Percentiles rank a stretch among this genome's conserved stretches.
Evolutionary conservation across 148 eudicot genomes (phyloP).

Genomic region (Rhododendron henanense): DNA sequence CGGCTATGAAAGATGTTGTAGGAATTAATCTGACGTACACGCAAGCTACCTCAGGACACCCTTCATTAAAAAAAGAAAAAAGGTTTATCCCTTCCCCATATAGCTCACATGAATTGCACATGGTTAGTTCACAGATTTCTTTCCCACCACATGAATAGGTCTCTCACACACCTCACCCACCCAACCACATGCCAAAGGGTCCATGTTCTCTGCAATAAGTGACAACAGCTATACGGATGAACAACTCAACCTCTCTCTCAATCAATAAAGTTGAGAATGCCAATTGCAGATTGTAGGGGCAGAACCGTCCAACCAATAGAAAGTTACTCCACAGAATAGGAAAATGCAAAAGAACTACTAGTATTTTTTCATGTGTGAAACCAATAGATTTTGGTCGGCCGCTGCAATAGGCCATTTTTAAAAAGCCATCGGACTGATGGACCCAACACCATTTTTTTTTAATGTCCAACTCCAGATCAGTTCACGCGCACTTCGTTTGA

Average conservation of each 20-base stretch:
- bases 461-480: too few relatives aligned
- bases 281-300: background rate
- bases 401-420: background rate
- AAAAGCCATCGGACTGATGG: background rate
- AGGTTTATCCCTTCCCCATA: background rate
- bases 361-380: background rate
- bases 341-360: background rate
- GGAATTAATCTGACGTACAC: too few relatives aligned
- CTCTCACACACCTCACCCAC: background rate
- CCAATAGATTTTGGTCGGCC: background rate
- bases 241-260: background rate
- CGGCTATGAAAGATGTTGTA: too few relatives aligned
- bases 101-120: background rate
- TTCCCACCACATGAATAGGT: background rate
- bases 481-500: background rate
- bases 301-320: background rate
- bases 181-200: background rate
- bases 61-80: background rate
- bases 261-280: background rate
- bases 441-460: background rate
- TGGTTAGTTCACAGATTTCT: background rate
- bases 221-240: background rate
- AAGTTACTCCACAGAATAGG: background rate
- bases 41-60: background rate
- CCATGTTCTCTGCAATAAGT: constrained; percentile 1